Evolutionary conservation across 352 stramenopile genomes (phyloP), one percentile per base, ranked within the genome.

Genomic region (Saprolegnia diclina): DNA sequence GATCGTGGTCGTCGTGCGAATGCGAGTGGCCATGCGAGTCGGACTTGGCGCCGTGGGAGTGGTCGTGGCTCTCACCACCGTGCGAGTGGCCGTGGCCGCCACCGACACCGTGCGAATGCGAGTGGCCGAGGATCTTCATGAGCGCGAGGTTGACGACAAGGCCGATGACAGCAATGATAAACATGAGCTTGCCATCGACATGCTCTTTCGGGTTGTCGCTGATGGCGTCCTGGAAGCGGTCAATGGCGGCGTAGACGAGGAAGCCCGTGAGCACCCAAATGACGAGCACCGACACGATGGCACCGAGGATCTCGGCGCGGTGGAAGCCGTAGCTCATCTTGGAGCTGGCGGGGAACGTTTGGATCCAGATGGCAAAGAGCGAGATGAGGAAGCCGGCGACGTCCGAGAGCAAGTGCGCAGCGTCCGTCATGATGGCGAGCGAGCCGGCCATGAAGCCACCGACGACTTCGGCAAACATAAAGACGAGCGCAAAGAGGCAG

Each of bases 141-240:
- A 99, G 76, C 24, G 91, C 85, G 40, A 99, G 65, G 80, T 99
- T 99, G 24, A 99, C 92, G 37, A 98, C 66, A 10, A 99, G 87
- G 0, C 96, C 97, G 73, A 99, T 94, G 64, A 80, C 81, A 1
- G 96, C 95, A 61, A 99, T 90, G 24, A 95, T 89, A 73, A 96
- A 96, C 97, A 99, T 99, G 69, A 99, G 72, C 66, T 92, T 94
- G 76, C 97, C 97, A 75, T 99, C 88, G 0, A 99, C 95, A 59
- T 73, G 71, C 72, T 95, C 90, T 50, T 81, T 75, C 13, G 85
- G 79, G 76, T 95, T 73, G 7, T 83, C 82, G 57, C 87, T 35
- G 22, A 97, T 76, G 48, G 80, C 89, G 64, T 93, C 83, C 62
- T 87, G 73, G 66, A 94, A 85, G 54, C 97, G 85, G 71, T 91